Base-by-base conservation (phyloP, 2,329 filamentous ascomycete genomes). In the Fusarium cicatricum region DNA sequence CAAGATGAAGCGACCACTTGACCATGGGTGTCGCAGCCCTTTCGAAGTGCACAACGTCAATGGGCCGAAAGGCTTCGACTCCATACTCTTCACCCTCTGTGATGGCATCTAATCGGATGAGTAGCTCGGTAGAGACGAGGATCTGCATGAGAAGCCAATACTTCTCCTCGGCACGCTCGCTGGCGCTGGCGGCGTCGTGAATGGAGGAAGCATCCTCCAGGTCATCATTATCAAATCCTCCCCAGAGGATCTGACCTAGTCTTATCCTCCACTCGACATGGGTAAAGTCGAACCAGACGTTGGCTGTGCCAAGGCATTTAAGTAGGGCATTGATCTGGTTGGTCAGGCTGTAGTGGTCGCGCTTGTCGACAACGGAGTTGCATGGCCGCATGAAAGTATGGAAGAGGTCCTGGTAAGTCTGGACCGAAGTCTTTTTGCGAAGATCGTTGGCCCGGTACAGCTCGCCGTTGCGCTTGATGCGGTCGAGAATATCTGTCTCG, bases 271-370 rank as follows among this genome's bases (percentile, higher is more conserved):
- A 91, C 69, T 91, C 89, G 7, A 91, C 86, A 28, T 87, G 81
- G 16, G 87, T 89, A 62, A 92, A 89, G 72, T 92, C 88, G 45
- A 89, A 82, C 89, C 89, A 92, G 39, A 90, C 83, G 51, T 88
- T 87, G 48, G 86, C 81, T 8, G 84, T 76, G 1, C 82, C 84
- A 38, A 92, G 79, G 10, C 89, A 83, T 68, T 85, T 85, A 39
- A 91, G 80, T 15, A 92, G 75, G 4, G 86, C 83, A 62, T 87
- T 80, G 51, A 91, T 90, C 69, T 92, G 89, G 31, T 90, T 86
- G 37, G 87, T 81, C 16, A 92, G 76, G 48, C 88, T 84, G 66
- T 85, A 83, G 5, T 83, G 84, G 65, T 88, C 82, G 26, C 80
- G 77, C 68, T 76, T 81, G 74, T 84, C 87, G 57, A 82, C 82